Evolutionary conservation across 2,329 filamentous ascomycete species (phyloP), one percentile per base, ranked within the genome.

Genomic region (Pestalotiopsis sp.): DNA sequence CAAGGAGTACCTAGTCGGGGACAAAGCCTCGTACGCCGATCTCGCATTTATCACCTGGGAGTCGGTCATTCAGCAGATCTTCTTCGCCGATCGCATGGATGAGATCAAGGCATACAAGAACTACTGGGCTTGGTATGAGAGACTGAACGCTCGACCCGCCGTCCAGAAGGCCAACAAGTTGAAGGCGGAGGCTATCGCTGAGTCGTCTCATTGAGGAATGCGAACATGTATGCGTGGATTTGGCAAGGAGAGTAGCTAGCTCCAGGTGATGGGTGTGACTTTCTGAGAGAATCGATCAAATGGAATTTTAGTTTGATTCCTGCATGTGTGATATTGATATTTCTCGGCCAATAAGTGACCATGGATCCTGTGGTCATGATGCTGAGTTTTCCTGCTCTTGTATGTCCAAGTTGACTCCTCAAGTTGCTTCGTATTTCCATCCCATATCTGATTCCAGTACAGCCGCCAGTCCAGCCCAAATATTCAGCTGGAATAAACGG

Each of bases 1-100:
- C 22, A 78, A 77, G 68, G 52, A 81, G 60, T 79, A 77, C 44
- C 77, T 80, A 26, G 75, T 79, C 10, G 78, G 76, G n/a, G 71
- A 77, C 60, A 79, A 78, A 63, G 72, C 71, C 7, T 69, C 77
- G 13, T 80, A 79, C 55, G 78, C 74, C 67, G 78, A 80, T 60
- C 68, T 80, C 6, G 68, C 71, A 63, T 80, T 80, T 64, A 68
- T 78, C 64, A 68, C 75, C 4, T 80, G 77, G 78, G 67, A 68
- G 59, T 35, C 24, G 26, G 11, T 44, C 20, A 38, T 58, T 38
- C 63, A 59, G 7, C 30, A 35, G 17, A 22, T 22, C 3, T 26
- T 68, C 20, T 35, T 66, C 9, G 14, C 63, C 9, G 58, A 68
- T 2, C 26, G 17, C 13, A 17, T 56, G 13, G 63, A 68, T 17